Evolutionary conservation across 495 filamentous ascomycete species (phyloP), one percentile per base, ranked within the genome.

Genomic region (Margaritispora aquatica): DNA sequence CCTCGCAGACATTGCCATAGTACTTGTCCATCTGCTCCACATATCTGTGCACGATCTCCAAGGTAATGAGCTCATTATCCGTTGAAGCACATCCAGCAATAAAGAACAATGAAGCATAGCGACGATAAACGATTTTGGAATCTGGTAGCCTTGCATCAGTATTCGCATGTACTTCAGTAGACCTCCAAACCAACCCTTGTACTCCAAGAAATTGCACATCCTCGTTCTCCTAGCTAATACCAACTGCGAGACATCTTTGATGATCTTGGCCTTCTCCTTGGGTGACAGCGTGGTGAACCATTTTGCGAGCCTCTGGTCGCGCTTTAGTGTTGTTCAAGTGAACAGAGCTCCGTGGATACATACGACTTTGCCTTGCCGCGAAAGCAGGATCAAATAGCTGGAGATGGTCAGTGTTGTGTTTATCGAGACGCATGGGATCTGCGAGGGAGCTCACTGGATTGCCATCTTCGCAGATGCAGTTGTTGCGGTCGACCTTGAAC

Each of bases 21-120:
- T 97, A 99, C 72, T 97, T 99, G 80, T 99, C 94, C 94, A 97
- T 99, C 76, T 97, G 94, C 73, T 99, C 94, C 51, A 97, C 94
- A 72, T 97, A 97, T 65, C 94, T 90, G 75, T 99, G 94, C 51
- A 99, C 93, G 70, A 97, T 90, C 72, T 99, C 94, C 63, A 99
- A 88, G 29, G 90, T 96, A 71, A 97, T 96, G 73, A 99, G 77
- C 69, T 99, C 94, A 77, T 99, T 99, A 69, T 97, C 94, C 54
- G 88, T 90, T 17, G 92, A 89, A 27, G 89, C 85, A 76, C 92
- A 96, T 59, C 95, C 94, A 69, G 95, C 92, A 70, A 99, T 97
- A 79, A 99, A 97, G 80, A 97, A 99, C 56, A 99, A 87, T 55
- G 92, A 97, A 56, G 94, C 94, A 75, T 99, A 99, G 67, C 94